phyloP scores from a whole-genome alignment of 805 yeast species.

The Saccharomycopsis guyanensis region DNA sequence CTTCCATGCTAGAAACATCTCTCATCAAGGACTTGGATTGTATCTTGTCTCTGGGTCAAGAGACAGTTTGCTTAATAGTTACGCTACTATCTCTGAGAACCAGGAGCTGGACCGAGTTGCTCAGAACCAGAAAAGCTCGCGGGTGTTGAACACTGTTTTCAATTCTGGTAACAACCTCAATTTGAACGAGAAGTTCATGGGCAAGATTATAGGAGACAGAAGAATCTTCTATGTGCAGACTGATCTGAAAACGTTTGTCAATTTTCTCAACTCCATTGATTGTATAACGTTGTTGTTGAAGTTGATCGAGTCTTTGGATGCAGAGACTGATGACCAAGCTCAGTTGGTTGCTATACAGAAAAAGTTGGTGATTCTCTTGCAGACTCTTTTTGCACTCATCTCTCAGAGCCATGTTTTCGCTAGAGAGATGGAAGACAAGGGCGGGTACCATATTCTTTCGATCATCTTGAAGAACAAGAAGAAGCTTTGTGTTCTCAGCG shows the following conservation, averaged over 20 bases:
- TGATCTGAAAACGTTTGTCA: slow-evolving; percentile 5
- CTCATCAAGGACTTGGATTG: neutral
- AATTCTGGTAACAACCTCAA: slow-evolving; percentile 15
- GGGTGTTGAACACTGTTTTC: slow-evolving; percentile 18
- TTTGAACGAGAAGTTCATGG: slow-evolving; percentile 14
- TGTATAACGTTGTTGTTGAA: slow-evolving; percentile 42
- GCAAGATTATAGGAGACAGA: slow-evolving; percentile 1
- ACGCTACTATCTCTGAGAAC: neutral
- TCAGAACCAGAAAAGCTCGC: neutral
- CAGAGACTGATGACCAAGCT: slow-evolving; percentile 28
- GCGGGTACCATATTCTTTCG: slow-evolving; percentile 54
- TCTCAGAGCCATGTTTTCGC: slow-evolving; percentile 42
- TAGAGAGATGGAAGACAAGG: slow-evolving; percentile 50
- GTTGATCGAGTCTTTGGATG: slow-evolving; percentile 38
- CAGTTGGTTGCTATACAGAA: neutral
- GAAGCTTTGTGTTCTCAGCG: slow-evolving; percentile 31
- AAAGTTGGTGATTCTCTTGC: slow-evolving; percentile 26
- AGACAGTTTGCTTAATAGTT: neutral
- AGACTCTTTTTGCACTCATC: slow-evolving; percentile 37
- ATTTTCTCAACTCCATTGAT: slow-evolving; percentile 33
- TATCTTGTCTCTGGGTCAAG: neutral
- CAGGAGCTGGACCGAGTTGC: neutral
- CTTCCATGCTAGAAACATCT: slow-evolving; percentile 23
- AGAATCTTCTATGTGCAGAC: slow-evolving; percentile 10
- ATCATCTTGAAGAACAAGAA: slow-evolving; percentile 42